Base-by-base conservation (phyloP, 2,329 filamentous ascomycete genomes). In the Phialophora tarda region DNA sequence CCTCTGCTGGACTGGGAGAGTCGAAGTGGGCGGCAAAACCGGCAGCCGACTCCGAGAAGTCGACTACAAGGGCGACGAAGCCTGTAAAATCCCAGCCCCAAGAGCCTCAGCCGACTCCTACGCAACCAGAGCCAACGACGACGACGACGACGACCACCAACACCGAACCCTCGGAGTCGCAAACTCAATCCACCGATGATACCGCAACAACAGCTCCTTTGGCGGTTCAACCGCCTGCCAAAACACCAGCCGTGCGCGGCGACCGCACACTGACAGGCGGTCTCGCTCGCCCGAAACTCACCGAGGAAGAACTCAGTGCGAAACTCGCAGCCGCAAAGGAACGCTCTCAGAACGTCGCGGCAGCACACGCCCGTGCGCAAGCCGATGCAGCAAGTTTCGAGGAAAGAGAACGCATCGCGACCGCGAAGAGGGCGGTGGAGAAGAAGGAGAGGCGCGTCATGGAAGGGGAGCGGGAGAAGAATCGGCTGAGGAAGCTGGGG, bases 361-460 rank as follows among this genome's bases (percentile, higher is more conserved):
- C 85, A 8, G 86, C 86, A 0, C 87, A 90, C 73, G 85, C 84
- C 0, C 83, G 87, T 28, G 87, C 87, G n/a, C 86, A 90, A 78
- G 87, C 86, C n/a, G 88, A 91, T 70, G 83, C 85, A 62, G 87
- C 86, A 2, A 85, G 83, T 0, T 90, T 89, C 74, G 82, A 87
- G 50, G 83, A 87, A 64, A 82, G 87, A n/a, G 88, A 90, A 73
- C 84, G 85, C 38, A 78, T 86, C 10, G 84, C 86, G 0, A 82
- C 83, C 24, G 81, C 83, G 70, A 83, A 86, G 63, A 79, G 84
- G 63, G 79, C 78, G 30, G 83, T 88, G 71, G 81, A 82, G 65
- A 71, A 71, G 4, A 75, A 75, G 63, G 83, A 86, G 65, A 77
- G 86, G 38, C 83, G 83, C 65, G 82, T 83, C 62, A 87, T 89